Evolutionary conservation across 176 grass and related monocot species (phyloP).

Genomic region (Oryza officinalis): DNA sequence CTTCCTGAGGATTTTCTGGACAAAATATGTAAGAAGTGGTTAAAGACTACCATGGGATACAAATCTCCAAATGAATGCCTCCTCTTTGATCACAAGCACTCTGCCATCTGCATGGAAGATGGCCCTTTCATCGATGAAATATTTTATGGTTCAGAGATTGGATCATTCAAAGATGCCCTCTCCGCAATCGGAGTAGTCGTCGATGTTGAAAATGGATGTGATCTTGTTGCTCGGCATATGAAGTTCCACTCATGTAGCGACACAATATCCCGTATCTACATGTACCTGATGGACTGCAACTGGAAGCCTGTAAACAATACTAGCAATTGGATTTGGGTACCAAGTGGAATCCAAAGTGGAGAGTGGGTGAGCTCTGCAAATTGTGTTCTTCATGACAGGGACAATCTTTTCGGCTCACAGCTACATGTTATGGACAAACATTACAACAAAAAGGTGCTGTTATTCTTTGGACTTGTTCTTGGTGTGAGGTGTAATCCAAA

Average conservation of each 20-base stretch:
- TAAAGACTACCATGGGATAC: conserved; percentile 63
- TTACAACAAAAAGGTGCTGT: conserved; percentile 47
- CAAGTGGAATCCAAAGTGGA: conserved; percentile 26
- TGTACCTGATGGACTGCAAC: conserved; percentile 40
- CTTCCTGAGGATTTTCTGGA: conserved; percentile 47
- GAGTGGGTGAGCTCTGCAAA: conserved; percentile 49
- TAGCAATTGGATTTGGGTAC: conserved; percentile 61
- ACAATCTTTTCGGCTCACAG: conserved; percentile 46
- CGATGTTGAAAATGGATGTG: conserved; percentile 23
- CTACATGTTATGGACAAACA: conserved; percentile 57
- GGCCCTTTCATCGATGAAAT: conserved; percentile 73
- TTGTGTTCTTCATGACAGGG: conserved; percentile 51
- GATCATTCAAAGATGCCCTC: conserved; percentile 42
- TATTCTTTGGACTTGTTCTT: conserved; percentile 48
- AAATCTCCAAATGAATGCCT: conserved; percentile 50
- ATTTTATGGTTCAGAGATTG: conserved; percentile 51
- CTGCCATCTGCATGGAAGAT: conserved; percentile 38
- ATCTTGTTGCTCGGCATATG: conserved; percentile 43
- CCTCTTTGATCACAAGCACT: conserved; percentile 51
- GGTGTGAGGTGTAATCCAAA: conserved; percentile 38
- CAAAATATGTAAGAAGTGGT: conserved; percentile 45
- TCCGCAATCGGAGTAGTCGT: conserved; percentile 48
- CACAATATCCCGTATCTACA: conserved; percentile 59
- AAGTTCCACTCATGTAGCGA: conserved; percentile 36
- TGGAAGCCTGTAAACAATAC: conserved; percentile 42